Evolutionary conservation across 495 filamentous ascomycete species (phyloP), one percentile per base, ranked within the genome.

Genomic region (Talaromyces nanjingensis): DNA sequence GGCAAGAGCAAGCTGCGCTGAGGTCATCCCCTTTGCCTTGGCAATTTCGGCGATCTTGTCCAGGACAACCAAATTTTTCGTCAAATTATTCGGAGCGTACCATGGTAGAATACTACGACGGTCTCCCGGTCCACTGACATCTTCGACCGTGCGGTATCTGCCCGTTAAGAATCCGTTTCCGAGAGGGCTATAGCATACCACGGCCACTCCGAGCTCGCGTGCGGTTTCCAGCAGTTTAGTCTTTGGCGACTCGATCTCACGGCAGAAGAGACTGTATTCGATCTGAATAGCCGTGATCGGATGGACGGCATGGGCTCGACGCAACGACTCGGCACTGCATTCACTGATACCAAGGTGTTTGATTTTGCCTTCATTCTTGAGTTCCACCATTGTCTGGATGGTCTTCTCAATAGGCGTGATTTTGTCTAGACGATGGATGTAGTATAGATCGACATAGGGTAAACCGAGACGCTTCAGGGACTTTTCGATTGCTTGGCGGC

Each of bases 1-100:
- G 20, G 74, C 79, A 55, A 94, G 76, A 14, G 89, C 90, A 31
- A 93, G 71, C 76, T 93, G 89, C 0, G 84, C 84, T 1, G 86
- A 70, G 8, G 86, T 89, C 65, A 83, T 84, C 5, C 83, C 83
- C 77, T 91, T 93, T 67, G 73, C 70, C 68, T 75, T 67, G 2
- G 91, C 90, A 57, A 93, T 60, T 33, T 77, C 77, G 68, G 85
- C 76, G n/a, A 93, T 67, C 59, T 84, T 78, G 6, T 74, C 53
- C 14, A 86, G 84, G 18, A 93, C 81, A 71, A 82, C 69, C 6
- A 91, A 61, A 72, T 93, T 93, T 67, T 87, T 84, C 20, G 72
- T 73, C 59, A 89, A 61, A 62, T 86, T 86, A 39, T 80, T 83
- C 9, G 71, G 70, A 1, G 60, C 68, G 61, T 85, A 83, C 55